A percentile compares a stretch with the other conserved stretches of the same genome.
Evolutionary conservation across 148 eudicot species (phyloP).

Genomic region (Rhododendron griersonianum): DNA sequence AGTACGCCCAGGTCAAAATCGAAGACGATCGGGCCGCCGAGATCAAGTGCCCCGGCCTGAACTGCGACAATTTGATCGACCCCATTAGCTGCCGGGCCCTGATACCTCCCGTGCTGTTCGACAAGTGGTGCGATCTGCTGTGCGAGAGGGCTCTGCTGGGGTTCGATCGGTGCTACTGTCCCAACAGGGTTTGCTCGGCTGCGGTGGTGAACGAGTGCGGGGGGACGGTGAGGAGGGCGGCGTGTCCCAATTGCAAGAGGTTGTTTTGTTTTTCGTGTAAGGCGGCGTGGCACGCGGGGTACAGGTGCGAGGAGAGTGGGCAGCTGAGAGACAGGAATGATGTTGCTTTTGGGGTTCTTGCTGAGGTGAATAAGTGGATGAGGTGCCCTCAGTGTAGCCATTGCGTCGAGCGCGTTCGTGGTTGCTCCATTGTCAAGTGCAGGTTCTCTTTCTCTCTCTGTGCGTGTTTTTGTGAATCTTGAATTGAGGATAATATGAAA

Average conservation of each 20-base stretch:
- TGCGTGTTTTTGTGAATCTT: not conserved
- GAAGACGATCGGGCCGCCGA: slow-evolving; percentile 24
- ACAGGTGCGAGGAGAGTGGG: slow-evolving; percentile 38
- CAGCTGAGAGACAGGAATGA: slow-evolving; percentile 38
- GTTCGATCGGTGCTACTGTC: slow-evolving; percentile 33
- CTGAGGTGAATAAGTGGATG: slow-evolving; percentile 36
- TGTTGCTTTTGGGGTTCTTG: slow-evolving; percentile 38
- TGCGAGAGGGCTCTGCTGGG: slow-evolving; percentile 27
- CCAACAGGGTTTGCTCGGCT: slow-evolving; percentile 33
- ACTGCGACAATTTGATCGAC: slow-evolving; percentile 24
- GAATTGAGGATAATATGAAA: not conserved
- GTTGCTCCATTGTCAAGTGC: slow-evolving; percentile 19
- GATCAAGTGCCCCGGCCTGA: slow-evolving; percentile 31
- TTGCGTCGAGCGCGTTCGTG: slow-evolving; percentile 30
- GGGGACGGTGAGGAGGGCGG: slow-evolving; percentile 18
- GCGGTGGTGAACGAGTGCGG: slow-evolving; percentile 46
- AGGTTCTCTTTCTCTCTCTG: not conserved
- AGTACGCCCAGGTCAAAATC: slow-evolving; percentile 32
- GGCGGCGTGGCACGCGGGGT: slow-evolving; percentile 48
- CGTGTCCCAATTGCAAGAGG: slow-evolving; percentile 38
- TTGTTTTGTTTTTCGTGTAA: slow-evolving; percentile 37
- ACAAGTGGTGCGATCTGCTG: slow-evolving; percentile 40
- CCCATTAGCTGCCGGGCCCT: slow-evolving; percentile 14
- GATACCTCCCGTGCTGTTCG: slow-evolving; percentile 14
- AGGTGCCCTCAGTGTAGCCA: slow-evolving; percentile 44